Conservation (phyloP, 331 rosid species). For the Malus hybrid region DNA sequence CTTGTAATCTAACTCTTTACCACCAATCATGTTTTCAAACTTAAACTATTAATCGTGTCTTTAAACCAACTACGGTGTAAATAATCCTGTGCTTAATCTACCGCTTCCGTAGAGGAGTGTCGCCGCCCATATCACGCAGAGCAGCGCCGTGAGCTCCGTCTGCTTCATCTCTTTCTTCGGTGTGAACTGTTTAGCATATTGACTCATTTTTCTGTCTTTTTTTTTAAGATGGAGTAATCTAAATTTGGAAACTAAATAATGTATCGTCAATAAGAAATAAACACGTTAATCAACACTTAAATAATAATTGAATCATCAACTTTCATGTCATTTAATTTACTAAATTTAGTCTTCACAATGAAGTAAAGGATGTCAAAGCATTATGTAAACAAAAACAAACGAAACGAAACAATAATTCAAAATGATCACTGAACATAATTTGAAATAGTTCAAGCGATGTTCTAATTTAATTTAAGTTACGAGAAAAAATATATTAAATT, state of each 20-base stretch:
- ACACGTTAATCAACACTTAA: no score
- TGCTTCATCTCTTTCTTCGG: slow-evolving; percentile 47
- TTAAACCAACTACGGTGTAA: neutral
- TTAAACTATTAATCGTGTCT: neutral
- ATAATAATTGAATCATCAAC: no score
- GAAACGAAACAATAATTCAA: no score
- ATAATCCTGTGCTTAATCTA: neutral
- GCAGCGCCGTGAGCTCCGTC: slow-evolving; percentile 39
- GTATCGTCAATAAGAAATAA: neutral
- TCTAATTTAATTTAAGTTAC: no score
- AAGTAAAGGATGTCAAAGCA: no score
- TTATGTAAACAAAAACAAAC: no score
- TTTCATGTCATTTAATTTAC: no score
- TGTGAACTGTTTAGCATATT: neutral
- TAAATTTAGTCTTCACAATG: no score
- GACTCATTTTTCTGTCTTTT: neutral
- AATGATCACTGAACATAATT: no score
- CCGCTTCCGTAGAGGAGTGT: neutral
- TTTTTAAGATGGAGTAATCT: neutral
- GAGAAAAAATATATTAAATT: no score
- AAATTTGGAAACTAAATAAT: no score
- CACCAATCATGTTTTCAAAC: neutral
- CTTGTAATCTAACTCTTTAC: neutral
- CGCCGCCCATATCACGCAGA: slow-evolving; percentile 58
- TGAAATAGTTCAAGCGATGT: no score